Evolutionary conservation across 306 rosid genomes (phyloP).

Genomic region (Bauhinia variegata): DNA sequence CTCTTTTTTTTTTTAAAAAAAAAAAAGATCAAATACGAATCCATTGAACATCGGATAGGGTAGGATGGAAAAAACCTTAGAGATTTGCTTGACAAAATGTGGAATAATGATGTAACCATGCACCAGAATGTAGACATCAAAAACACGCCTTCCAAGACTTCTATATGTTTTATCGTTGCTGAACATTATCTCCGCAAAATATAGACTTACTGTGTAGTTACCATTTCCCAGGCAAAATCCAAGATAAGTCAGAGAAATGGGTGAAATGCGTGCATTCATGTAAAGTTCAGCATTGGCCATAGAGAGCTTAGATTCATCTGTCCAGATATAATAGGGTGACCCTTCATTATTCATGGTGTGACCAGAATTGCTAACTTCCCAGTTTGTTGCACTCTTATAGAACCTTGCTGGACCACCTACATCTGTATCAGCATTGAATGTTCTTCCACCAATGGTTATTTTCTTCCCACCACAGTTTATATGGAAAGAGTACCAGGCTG

Average conservation of each 20-base stretch:
- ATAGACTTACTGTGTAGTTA: constrained; percentile 50
- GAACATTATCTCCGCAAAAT: constrained; percentile 61
- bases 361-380: constrained; percentile 73
- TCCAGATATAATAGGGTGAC: constrained; percentile 30
- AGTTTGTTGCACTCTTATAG: constrained; percentile 37
- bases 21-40: too few species aligned
- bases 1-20: too few species aligned
- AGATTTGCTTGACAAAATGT: not conserved
- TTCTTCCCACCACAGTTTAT: constrained; percentile 72
- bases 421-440: constrained; percentile 50
- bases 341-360: constrained; percentile 43
- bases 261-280: constrained; percentile 67
- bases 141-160: constrained; percentile 59
- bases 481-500: constrained; percentile 50
- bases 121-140: constrained; percentile 66
- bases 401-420: constrained; percentile 45
- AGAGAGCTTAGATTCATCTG: constrained; percentile 46
- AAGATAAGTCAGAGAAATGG: constrained; percentile 65
- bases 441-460: constrained; percentile 28
- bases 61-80: not conserved
- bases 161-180: constrained; percentile 27
- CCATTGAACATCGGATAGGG: too few species aligned
- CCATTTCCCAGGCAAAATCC: constrained; percentile 62
- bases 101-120: constrained; percentile 7
- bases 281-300: constrained; percentile 51